phyloP scores from a whole-genome alignment of 352 stramenopile genomes.

The Globisporangium cederbergense region DNA sequence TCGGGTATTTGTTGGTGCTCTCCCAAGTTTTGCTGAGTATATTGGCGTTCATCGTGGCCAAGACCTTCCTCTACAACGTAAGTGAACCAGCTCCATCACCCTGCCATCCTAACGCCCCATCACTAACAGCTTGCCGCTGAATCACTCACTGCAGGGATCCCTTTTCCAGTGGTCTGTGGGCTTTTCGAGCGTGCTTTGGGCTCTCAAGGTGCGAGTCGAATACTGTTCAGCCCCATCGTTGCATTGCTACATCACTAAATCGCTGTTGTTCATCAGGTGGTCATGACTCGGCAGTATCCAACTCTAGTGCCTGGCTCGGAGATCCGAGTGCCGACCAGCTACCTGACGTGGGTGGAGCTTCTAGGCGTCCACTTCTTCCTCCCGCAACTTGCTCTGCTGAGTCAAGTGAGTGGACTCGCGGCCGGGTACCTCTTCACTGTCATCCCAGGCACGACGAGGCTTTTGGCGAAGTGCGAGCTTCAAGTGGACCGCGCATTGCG shows the following conservation, averaged over 20 bases:
- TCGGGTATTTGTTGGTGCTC: constrained; percentile 19
- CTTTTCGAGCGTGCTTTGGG: constrained; percentile 26
- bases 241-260: too few species aligned
- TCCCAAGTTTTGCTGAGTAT: constrained; percentile 20
- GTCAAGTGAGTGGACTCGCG: constrained; percentile 47
- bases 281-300: constrained; percentile 28
- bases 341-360: constrained; percentile 57
- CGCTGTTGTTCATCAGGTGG: background rate
- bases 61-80: constrained; percentile 17
- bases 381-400: constrained; percentile 44
- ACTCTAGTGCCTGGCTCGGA: constrained; percentile 14
- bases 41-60: constrained; percentile 20
- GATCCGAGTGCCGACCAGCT: constrained; percentile 34
- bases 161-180: constrained; percentile 21
- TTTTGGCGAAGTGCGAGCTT: constrained; percentile 5
- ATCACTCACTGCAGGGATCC: constrained; percentile 10
- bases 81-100: background rate
- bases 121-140: background rate
- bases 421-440: constrained; percentile 27
- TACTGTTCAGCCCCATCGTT: too few species aligned
- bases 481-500: constrained; percentile 8
- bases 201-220: constrained; percentile 17
- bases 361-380: constrained; percentile 41
- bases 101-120: background rate
- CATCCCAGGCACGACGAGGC: constrained; percentile 11